Evolutionary conservation across 108 stramenopile species (phyloP).

Genomic region (Thalassiosira profunda): DNA sequence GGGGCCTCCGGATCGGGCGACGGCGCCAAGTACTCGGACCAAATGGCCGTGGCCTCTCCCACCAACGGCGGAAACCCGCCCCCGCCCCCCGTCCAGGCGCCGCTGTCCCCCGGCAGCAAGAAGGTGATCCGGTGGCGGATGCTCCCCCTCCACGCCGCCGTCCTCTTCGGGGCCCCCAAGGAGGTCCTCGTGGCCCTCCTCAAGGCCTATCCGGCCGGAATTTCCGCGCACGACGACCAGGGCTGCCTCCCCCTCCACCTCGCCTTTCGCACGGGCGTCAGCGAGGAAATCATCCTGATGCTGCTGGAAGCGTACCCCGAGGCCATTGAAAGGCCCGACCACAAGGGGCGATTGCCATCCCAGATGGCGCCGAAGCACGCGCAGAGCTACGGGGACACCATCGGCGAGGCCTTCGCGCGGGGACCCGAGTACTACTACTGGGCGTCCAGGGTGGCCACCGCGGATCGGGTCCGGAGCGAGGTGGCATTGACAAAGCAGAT

Average conservation of each 20-base stretch:
- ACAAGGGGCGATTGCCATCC: constrained; percentile 33
- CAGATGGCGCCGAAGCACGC: constrained; percentile 27
- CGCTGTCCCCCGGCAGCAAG: constrained; percentile 16
- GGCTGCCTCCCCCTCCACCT: constrained; percentile 84
- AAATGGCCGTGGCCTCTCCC: constrained; percentile 3
- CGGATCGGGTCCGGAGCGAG: constrained; percentile 11
- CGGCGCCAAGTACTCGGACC: too few relatives aligned
- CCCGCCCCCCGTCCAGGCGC: not conserved
- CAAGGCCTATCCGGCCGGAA: constrained; percentile 58
- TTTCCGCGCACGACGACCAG: constrained; percentile 67
- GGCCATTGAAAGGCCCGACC: constrained; percentile 44
- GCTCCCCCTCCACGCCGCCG: constrained; percentile 75
- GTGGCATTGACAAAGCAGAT: constrained; percentile 7
- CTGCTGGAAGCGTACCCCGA: constrained; percentile 76
- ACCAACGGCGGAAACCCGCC: not conserved
- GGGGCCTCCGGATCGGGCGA: not conserved
- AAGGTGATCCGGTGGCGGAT: constrained; percentile 66
- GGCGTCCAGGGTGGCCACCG: constrained; percentile 28
- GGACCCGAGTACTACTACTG: constrained; percentile 36
- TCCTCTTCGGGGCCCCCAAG: constrained; percentile 70
- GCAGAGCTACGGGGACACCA: constrained; percentile 21
- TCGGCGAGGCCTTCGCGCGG: constrained; percentile 37
- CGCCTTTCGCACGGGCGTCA: constrained; percentile 57
- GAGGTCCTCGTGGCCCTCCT: constrained; percentile 55
- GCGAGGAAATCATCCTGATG: constrained; percentile 69